Evolutionary conservation across 176 grass and related monocot genomes (phyloP), one percentile per base, ranked within the genome.

Genomic region (Carex scoparia): DNA sequence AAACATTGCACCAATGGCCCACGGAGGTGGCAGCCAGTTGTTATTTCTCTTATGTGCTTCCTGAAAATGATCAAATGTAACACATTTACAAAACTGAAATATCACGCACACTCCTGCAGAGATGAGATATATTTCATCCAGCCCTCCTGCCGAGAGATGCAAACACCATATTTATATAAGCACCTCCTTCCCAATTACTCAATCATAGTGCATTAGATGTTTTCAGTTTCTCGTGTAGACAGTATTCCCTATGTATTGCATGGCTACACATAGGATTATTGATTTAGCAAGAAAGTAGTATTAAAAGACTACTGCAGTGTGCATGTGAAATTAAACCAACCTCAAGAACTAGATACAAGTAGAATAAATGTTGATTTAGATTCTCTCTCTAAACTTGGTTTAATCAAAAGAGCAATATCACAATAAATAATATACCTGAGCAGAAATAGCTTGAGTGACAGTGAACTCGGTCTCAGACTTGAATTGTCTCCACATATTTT

Each of bases 11-110:
- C 88, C 96, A 69, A 99, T 92, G 44, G 96, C 96, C 96, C 96
- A 99, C 74, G 96, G 96, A 91, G 93, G 96, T 69, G 96, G 96
- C 49, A 99, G 35, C 93, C 91, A 91, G 86, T 92, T 99, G 86
- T 99, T 99, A 84, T 99, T 99, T 69, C 88, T 91, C 87, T 95
- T 99, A 74, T 99, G 88, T 85, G 96, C 96, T 89, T 99, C 96
- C 96, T 99, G 79, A 73, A 37, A 30, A 56, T 51, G 37, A 69
- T 69, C 66, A 54, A 2, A 37, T 8, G 32, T 12, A 69, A 68
- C 32, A 33, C 65, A 68, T 68, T 28, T 68, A 68, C 65, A 68
- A 68, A 68, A 35, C 65, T 16, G 32, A 61, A 61, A 19, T 16
- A 61, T 61, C 16, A 61, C 19, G 58, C 18, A 19, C 18, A 61